A percentile compares a stretch with the other conserved stretches of the same genome.
Conservation (phyloP, 768 basidiomycete species). For the Lepiota brunneoincarnata region DNA sequence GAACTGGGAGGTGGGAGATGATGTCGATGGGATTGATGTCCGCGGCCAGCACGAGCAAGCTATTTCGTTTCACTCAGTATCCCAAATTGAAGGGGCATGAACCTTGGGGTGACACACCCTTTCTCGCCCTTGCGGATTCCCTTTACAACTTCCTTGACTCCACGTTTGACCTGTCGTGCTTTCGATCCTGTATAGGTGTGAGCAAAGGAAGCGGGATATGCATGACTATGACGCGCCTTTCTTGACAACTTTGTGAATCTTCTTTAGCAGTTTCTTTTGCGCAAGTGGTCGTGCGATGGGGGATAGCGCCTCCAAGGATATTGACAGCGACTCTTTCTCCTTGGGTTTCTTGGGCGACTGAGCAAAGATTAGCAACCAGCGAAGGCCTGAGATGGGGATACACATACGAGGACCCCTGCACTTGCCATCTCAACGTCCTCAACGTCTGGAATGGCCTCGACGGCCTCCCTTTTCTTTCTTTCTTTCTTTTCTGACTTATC, state of each 20-base stretch:
- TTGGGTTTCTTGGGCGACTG: slow-evolving; percentile 53
- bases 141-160: slow-evolving; percentile 98
- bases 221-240: slow-evolving; percentile 51
- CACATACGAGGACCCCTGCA: slow-evolving; percentile 28
- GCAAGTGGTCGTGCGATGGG: slow-evolving; percentile 95
- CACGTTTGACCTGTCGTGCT: slow-evolving; percentile 91
- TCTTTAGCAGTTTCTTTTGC: slow-evolving; percentile 90
- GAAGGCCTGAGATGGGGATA: not conserved
- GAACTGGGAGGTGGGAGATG: slow-evolving; percentile 91
- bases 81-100: slow-evolving; percentile 1
- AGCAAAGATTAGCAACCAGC: slow-evolving; percentile 12
- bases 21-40: slow-evolving; percentile 99
- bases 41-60: slow-evolving; percentile 88
- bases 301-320: slow-evolving; percentile 80
- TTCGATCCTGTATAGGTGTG: slow-evolving; percentile 68
- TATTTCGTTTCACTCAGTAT: slow-evolving; percentile 25
- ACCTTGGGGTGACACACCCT: slow-evolving; percentile 55
- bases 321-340: slow-evolving; percentile 60
- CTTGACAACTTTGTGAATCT: slow-evolving; percentile 92
- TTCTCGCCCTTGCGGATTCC: slow-evolving; percentile 96
- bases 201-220: not conserved
- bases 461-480: slow-evolving; percentile 56
- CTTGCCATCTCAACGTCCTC: slow-evolving; percentile 54
- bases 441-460: slow-evolving; percentile 18
- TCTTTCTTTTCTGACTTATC: slow-evolving; percentile 78